Percentiles rank a stretch among this genome's conserved stretches.
These are phyloP conservation scores for Grifola frondosa DNA, from an alignment of 1,284 basidiomycete species.

Conservation along the genomic window DNA sequence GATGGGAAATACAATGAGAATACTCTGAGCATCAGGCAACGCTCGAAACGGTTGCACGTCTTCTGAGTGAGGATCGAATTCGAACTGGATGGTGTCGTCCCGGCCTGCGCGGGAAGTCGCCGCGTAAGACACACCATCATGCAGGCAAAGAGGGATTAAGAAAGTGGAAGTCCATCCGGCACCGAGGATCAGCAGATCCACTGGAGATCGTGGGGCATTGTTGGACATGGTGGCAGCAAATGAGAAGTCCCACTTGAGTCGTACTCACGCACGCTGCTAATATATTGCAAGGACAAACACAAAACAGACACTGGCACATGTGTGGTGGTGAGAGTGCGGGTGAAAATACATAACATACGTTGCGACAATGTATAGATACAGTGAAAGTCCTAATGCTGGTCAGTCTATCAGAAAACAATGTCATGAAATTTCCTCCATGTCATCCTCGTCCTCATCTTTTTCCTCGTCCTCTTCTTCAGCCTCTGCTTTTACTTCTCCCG, in stretches of 20 bases:
- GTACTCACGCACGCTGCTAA: too few species aligned
- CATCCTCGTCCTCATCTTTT: conserved; percentile 43
- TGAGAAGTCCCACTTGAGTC: not conserved
- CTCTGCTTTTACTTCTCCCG: conserved; percentile 39
- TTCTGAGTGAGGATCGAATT: conserved; percentile 44
- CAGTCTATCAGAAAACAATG: too few species aligned
- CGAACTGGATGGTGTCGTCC: conserved; percentile 46
- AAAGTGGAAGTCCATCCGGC: conserved; percentile 71
- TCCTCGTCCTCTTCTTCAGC: conserved; percentile 35
- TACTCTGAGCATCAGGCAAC: conserved; percentile 56
- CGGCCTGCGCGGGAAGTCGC: conserved; percentile 56
- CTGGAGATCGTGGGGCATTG: not conserved
- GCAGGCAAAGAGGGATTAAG: conserved; percentile 53
- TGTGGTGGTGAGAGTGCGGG: too few species aligned
- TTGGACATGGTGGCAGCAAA: conserved; percentile 1
- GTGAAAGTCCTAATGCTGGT: too few species aligned
- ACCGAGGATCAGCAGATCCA: conserved; percentile 65
- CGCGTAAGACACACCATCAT: conserved; percentile 45
- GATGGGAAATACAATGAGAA: conserved; percentile 67
- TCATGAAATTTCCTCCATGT: conserved; percentile 47
- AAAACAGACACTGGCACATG: too few species aligned
- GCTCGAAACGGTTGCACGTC: conserved; percentile 40
- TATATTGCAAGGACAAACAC: too few species aligned
- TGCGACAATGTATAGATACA: too few species aligned
- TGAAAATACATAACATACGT: too few species aligned